Conservation (phyloP, 2,329 filamentous ascomycete genomes). For the Eutypella sp. region DNA sequence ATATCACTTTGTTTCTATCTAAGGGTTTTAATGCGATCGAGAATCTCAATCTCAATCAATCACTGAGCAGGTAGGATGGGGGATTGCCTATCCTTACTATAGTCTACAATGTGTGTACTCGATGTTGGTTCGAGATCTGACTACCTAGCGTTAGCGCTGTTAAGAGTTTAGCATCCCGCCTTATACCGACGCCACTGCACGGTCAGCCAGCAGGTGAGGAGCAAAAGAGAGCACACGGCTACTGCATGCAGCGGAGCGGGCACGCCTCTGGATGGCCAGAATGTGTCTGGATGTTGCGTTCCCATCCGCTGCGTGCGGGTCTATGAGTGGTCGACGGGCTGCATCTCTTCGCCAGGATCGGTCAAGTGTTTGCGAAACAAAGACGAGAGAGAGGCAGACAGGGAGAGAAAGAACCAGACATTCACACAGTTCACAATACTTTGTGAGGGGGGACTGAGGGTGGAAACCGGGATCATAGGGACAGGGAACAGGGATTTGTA, state of each 20-base stretch:
- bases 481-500: too few relatives aligned
- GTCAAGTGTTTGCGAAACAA: slow-evolving; percentile 26
- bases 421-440: too few relatives aligned
- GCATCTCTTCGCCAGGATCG: slow-evolving; percentile 15
- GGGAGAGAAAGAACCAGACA: slow-evolving; percentile 14
- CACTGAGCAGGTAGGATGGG: not conserved
- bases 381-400: too few relatives aligned
- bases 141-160: not conserved
- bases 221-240: not conserved
- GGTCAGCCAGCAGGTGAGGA: not conserved
- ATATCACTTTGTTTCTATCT: too few relatives aligned
- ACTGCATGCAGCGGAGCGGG: not conserved
- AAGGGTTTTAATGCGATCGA: not conserved
- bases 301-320: slow-evolving; percentile 8
- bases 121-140: too few relatives aligned
- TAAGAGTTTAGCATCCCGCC: not conserved
- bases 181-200: not conserved
- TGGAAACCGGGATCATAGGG: too few relatives aligned
- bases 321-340: slow-evolving; percentile 16
- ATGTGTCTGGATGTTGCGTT: not conserved
- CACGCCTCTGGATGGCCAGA: not conserved
- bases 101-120: too few relatives aligned
- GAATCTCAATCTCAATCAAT: too few relatives aligned
- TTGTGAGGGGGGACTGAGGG: too few relatives aligned
- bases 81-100: not conserved